A percentile compares a stretch with the other conserved stretches of the same genome.
These are phyloP conservation scores for Wickerhamiella kazuoi DNA, from an alignment of 805 yeast species.

Conservation along the genomic window DNA sequence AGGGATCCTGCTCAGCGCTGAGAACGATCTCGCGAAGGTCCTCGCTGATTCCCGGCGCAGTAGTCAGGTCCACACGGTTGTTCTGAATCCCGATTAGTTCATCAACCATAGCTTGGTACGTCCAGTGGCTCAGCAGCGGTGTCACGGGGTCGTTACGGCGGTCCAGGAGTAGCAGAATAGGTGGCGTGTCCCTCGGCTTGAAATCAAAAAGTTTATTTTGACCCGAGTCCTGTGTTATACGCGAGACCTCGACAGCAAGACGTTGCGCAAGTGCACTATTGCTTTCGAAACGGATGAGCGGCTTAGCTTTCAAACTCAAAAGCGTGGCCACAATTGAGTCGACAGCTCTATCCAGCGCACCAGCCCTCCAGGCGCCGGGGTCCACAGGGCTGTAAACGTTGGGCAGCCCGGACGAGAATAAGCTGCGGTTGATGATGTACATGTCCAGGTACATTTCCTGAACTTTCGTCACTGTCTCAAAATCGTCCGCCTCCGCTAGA, in stretches of 20 bases:
- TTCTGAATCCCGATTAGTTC: conserved; percentile 73
- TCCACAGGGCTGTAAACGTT: conserved; percentile 17
- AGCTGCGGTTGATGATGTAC: conserved; percentile 49
- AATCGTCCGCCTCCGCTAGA: conserved; percentile 77
- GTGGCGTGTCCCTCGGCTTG: conserved; percentile 44
- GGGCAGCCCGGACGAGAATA: conserved; percentile 30
- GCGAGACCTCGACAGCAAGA: conserved; percentile 46
- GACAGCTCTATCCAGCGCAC: conserved; percentile 26
- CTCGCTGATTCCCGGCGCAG: conserved; percentile 36
- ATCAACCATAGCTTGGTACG: conserved; percentile 94
- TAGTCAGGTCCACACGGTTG: conserved; percentile 55
- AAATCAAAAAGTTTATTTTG: conserved; percentile 62
- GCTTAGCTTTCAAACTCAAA: conserved; percentile 58
- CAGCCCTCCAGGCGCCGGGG: conserved; percentile 30
- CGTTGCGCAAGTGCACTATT: conserved; percentile 48
- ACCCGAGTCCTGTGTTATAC: conserved; percentile 18
- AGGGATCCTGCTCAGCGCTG: conserved; percentile 53
- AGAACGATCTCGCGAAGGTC: conserved; percentile 47
- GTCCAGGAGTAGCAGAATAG: conserved; percentile 60
- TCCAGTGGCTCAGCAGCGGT: conserved; percentile 89
- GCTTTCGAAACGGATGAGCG: conserved; percentile 60
- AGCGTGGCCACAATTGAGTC: conserved; percentile 38
- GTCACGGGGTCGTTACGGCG: conserved; percentile 84
- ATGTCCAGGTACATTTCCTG: conserved; percentile 79
- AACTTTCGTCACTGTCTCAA: conserved; percentile 58